Evolutionary conservation across 306 rosid species (phyloP), one percentile per base, ranked within the genome.

Genomic region (Cicer arietinum): DNA sequence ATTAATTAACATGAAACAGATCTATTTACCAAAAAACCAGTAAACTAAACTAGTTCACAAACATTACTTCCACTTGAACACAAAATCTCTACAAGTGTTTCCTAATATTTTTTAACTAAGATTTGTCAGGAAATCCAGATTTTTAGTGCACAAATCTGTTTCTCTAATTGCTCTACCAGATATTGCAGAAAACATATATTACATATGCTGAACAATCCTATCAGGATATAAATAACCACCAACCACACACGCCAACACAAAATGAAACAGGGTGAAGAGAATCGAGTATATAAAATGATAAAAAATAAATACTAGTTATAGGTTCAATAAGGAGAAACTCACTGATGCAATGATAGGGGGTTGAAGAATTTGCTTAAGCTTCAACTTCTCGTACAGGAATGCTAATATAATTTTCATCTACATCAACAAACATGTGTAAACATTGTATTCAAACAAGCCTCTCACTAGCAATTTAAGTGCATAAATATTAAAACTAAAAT

Each of bases 261-360:
- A 77, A 76, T 40, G 52, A 69, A 70, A 16, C 22, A 18, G 52
- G 17, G 12, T 51, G 60, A 35, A 47, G 20, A 30, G 69, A 60
- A 60, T 46, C 71, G 67, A 54, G 22, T 7, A 11, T 73, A 50
- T 53, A 44, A 43, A 67, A 61, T 53, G 46, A 6, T 18, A 42
- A 61, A 53, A 61, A 53, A 14, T 14, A 14, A 14, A 14, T 14
- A 14, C 16, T 14, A 14, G 16, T 14, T 14, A 14, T 14, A 14
- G 62, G 65, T 65, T 60, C 41, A 14, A 50, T 11, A 53, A 74
- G 12, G 71, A 56, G 60, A 82, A 66, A 75, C 98, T 92, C 86
- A 95, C 99, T 5, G 99, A 95, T 84, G 99, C 98, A 70, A 95
- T 84, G 22, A 95, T 95, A 80, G 99, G 96, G 48, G 99, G 99